Conservation (phyloP, 352 stramenopile genomes). For the Pythium inflatum region DNA sequence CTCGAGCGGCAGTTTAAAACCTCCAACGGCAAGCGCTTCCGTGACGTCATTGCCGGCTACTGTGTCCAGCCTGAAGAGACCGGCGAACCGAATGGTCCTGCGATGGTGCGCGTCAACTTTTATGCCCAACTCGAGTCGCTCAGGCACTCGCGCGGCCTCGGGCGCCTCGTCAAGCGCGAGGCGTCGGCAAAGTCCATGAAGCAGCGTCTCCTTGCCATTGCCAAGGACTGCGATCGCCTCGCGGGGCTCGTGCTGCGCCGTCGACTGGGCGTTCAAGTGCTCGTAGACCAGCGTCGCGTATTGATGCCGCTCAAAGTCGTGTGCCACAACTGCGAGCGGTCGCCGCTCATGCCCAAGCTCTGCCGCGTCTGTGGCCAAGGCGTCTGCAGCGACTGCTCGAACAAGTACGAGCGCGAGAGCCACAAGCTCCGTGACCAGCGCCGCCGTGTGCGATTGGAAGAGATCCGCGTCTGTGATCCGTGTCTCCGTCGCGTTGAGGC, state of each 20-base stretch:
- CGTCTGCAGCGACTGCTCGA: constrained; percentile 55
- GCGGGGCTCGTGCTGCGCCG: constrained; percentile 54
- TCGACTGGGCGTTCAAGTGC: constrained; percentile 54
- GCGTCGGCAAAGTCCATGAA: constrained; percentile 1
- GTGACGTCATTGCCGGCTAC: constrained; percentile 30
- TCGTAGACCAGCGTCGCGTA: constrained; percentile 46
- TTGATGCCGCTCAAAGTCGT: constrained; percentile 24
- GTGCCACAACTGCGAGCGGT: constrained; percentile 57
- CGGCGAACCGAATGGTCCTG: not conserved
- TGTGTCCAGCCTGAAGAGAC: constrained; percentile 26
- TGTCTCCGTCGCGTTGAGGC: constrained; percentile 60
- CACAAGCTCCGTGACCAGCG: constrained; percentile 14
- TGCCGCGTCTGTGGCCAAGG: constrained; percentile 66
- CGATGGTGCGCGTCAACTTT: constrained; percentile 27
- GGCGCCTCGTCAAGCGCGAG: constrained; percentile 14
- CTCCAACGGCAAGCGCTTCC: constrained; percentile 27
- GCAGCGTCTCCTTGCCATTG: constrained; percentile 5
- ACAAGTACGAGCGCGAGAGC: constrained; percentile 36
- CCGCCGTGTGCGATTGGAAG: constrained; percentile 6
- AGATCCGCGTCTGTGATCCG: constrained; percentile 53
- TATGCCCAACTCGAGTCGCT: constrained; percentile 28
- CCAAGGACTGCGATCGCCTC: constrained; percentile 32
- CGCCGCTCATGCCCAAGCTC: constrained; percentile 42
- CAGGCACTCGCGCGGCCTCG: not conserved
- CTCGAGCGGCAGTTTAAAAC: too few relatives aligned